Evolutionary conservation across 2,329 filamentous ascomycete species (phyloP).

Genomic region (Onygenales sp.): DNA sequence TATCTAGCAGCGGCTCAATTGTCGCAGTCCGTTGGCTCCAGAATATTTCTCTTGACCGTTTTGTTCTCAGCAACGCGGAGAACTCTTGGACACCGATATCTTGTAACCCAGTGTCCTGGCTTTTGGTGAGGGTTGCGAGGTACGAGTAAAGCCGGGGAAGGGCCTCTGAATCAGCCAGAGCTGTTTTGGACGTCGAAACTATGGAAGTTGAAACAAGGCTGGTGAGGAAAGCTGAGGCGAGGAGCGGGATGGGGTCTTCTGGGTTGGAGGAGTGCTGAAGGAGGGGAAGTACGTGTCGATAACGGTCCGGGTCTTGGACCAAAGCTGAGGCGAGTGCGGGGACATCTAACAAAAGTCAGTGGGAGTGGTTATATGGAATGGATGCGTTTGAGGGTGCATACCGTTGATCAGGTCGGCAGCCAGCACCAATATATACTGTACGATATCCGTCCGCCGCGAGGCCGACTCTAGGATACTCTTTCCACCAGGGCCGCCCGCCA

Average conservation of each 20-base stretch:
- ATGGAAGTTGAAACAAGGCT: constrained; percentile 62
- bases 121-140: constrained; percentile 73
- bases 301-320: constrained; percentile 58
- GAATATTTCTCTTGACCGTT: constrained; percentile 67
- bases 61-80: constrained; percentile 70
- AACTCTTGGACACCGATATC: constrained; percentile 93
- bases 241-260: constrained; percentile 78
- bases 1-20: constrained; percentile 68
- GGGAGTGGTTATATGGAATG: not conserved
- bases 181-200: constrained; percentile 49
- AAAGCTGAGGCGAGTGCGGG: constrained; percentile 70
- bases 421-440: constrained; percentile 90
- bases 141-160: constrained; percentile 79
- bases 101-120: constrained; percentile 78
- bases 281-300: constrained; percentile 73
- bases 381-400: constrained; percentile 32
- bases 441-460: constrained; percentile 75
- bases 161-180: constrained; percentile 59
- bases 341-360: constrained; percentile 48
- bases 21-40: constrained; percentile 88
- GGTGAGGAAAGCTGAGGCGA: constrained; percentile 79
- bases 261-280: constrained; percentile 74
- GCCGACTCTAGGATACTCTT: constrained; percentile 77
- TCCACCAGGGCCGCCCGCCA: constrained; percentile 59
- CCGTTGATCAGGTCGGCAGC: constrained; percentile 79